Percentiles rank a stretch among this genome's conserved stretches.
These are phyloP conservation scores for Ilyonectria sp. DNA, from an alignment of 2,329 filamentous ascomycete genomes.

Conservation along the genomic window DNA sequence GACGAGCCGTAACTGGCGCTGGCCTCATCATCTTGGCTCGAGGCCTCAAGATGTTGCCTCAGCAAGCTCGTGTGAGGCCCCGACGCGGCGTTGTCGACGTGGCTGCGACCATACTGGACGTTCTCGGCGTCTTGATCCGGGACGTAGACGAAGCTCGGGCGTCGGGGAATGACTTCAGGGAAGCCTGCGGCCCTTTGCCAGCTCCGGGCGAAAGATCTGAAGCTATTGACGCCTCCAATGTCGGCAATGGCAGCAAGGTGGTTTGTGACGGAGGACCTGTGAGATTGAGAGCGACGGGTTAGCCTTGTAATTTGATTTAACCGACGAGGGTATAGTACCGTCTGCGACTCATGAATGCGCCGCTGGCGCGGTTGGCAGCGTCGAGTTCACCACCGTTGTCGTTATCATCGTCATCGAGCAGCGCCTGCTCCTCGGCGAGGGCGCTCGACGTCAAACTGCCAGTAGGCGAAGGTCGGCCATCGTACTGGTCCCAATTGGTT, in stretches of 20 bases:
- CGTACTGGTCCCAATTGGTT: constrained; percentile 63
- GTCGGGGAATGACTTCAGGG: constrained; percentile 86
- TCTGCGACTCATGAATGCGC: constrained; percentile 49
- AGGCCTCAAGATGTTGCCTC: constrained; percentile 66
- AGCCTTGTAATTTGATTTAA: constrained; percentile 13
- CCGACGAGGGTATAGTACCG: constrained; percentile 41
- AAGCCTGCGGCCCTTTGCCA: constrained; percentile 94
- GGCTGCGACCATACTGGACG: constrained; percentile 59
- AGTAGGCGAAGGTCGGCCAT: constrained; percentile 58
- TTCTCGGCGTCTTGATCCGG: constrained; percentile 61
- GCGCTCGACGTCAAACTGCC: constrained; percentile 61
- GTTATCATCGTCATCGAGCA: constrained; percentile 59
- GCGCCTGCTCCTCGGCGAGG: constrained; percentile 61
- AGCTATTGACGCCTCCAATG: constrained; percentile 91
- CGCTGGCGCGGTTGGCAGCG: constrained; percentile 39
- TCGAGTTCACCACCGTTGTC: constrained; percentile 47
- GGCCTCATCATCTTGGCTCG: constrained; percentile 42
- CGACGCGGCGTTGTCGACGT: constrained; percentile 55
- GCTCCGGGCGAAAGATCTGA: constrained; percentile 92
- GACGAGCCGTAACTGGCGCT: constrained; percentile 41
- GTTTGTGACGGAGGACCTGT: constrained; percentile 72
- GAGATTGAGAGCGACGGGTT: constrained; percentile 15
- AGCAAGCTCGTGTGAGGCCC: constrained; percentile 62
- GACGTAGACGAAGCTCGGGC: constrained; percentile 79
- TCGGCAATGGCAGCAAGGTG: constrained; percentile 74